These are phyloP conservation scores for Colletotrichum brevisporum DNA, from an alignment of 2,329 filamentous ascomycete species.

Conservation along the genomic window DNA sequence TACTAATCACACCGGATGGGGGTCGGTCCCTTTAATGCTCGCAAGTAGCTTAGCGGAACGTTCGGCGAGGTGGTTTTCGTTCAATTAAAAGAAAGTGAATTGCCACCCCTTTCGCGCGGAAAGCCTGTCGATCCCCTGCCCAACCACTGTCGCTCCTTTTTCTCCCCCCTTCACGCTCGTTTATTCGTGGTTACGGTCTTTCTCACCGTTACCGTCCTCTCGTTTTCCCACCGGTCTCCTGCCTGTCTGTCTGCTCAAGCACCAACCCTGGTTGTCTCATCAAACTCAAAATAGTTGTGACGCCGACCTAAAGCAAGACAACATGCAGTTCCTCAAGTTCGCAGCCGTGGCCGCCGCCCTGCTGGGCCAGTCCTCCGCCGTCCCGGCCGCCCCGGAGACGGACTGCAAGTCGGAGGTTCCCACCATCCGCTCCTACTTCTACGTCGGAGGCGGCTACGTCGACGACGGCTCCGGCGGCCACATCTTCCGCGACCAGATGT, in stretches of 20 bases:
- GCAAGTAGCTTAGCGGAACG: conserved; percentile 20
- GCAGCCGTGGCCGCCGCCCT: conserved; percentile 29
- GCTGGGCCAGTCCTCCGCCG: conserved; percentile 30
- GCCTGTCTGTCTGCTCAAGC: neutral
- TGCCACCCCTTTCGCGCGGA: conserved; percentile 24
- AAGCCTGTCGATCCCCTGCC: conserved; percentile 33
- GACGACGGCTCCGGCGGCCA: conserved; percentile 48
- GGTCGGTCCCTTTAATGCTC: conserved; percentile 12
- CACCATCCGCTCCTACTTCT: conserved; percentile 50
- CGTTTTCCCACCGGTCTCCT: conserved; percentile 8
- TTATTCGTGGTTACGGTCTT: conserved; percentile 7
- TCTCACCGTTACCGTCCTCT: neutral
- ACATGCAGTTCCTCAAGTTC: conserved; percentile 37
- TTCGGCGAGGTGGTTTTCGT: conserved; percentile 20
- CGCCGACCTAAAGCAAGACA: conserved; percentile 11
- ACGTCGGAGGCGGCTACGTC: conserved; percentile 54
- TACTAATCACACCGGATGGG: conserved; percentile 13
- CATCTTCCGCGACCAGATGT: conserved; percentile 62
- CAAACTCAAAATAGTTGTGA: conserved; percentile 5
- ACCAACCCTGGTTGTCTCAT: conserved; percentile 12
- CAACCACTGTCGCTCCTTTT: conserved; percentile 36
- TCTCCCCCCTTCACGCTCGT: conserved; percentile 12
- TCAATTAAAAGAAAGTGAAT: conserved; percentile 33
- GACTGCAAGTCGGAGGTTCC: conserved; percentile 38
- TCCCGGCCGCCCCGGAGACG: conserved; percentile 10